Evolutionary conservation across 2,329 filamentous ascomycete genomes (phyloP), one percentile per base, ranked within the genome.

Genomic region (Penicillium vulpinum): DNA sequence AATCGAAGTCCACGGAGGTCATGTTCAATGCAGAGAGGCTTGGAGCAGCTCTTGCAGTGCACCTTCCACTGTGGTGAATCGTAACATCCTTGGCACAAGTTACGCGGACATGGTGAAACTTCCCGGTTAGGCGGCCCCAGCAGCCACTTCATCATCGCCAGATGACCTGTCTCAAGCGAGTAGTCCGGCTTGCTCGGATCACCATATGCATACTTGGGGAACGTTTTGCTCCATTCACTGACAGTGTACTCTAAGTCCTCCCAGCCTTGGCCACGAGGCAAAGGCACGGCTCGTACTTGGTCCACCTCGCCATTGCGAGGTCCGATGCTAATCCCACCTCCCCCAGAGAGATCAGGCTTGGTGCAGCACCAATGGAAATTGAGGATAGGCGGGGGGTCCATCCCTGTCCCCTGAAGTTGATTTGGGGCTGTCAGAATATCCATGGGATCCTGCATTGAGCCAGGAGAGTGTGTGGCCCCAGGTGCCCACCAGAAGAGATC

Each of bases 281-380:
- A 69, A 58, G 83, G 83, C 24, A 81, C 82, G 40, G 83, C 82
- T 51, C 83, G 79, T 50, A 85, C 79, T 60, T 80, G 78, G 59
- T 85, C 83, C 16, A 80, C 80, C 44, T 83, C 82, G 61, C 78
- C 77, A 58, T 77, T 80, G 3, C 77, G 77, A n/a, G 81, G 81
- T 15, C 81, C 73, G 50, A 85, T 82, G 35, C 81, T 83, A 58
- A 85, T 85, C 15, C 83, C 82, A 46, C 83, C 83, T 10, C 83
- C 83, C 10, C 82, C 83, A 26, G 83, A 85, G 63, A 85, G 85
- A 48, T 83, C 80, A 16, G 83, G 83, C 62, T 85, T 82, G 4
- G 83, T 78, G 61, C 83, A 85, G 66, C 83, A 85, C 83, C 83
- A 85, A 60, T 81, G 78, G 67, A 84, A 83, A 54, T 81, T 83